Base-by-base conservation (phyloP, 805 yeast genomes). In the Teunomyces cretensis region DNA sequence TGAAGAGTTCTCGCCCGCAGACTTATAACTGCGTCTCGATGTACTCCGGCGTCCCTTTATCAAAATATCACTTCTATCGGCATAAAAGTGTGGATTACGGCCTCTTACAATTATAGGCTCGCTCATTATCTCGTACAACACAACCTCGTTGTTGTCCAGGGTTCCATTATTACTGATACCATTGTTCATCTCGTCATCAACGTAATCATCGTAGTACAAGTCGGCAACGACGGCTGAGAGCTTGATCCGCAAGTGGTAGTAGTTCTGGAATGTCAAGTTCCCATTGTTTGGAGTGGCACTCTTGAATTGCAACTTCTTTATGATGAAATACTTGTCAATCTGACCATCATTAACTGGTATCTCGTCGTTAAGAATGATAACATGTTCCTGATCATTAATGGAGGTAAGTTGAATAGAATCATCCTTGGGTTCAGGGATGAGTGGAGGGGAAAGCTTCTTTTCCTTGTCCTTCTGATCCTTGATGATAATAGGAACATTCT, bases 91-190 rank as follows among this genome's bases (percentile, higher is more conserved):
- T 2, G 86, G 85, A 51, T 80, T 81, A 42, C 85, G 60, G 2
- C 86, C 86, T 49, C 86, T 60, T 7, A 80, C 85, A 11, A 78
- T 76, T 3, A 81, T 74, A 1, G 82, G 82, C 28, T 72, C 65
- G 47, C 66, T 66, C 6, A 54, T 51, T 19, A 67, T 50, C 41
- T 67, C 73, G 44, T 55, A 53, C 16, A 67, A 48, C 3, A 52
- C 51, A 4, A 67, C 56, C 45, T 67, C 73, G 44, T 67, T 67
- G 27, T 58, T 54, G 33, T 60, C 57, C 42, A 38, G 45, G 14
- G 42, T 32, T 13, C 47, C 53, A 26, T 46, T 48, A 26, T 46
- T 46, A 14, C 30, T 30, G 9, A 43, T 33, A n/a, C 48, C 55
- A 31, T 46, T 47, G 28, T 49, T 47, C 17, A 54, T 53, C 30